phyloP scores from a whole-genome alignment of 2,329 filamentous ascomycete species.

The Talaromyces sp. region DNA sequence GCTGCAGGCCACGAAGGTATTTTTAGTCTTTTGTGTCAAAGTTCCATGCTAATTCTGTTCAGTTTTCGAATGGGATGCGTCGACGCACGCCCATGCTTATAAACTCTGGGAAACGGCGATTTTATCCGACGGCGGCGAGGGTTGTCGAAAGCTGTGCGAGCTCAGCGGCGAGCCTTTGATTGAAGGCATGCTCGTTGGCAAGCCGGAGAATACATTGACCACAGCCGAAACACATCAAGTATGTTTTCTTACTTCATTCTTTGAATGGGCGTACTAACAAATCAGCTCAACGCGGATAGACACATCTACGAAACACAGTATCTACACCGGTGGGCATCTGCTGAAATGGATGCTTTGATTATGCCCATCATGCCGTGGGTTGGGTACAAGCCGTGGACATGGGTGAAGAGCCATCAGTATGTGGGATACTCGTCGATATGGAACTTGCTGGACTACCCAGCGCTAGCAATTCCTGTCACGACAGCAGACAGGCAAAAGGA shows the following conservation, averaged over 20 bases:
- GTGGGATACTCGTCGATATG: slow-evolving; percentile 30
- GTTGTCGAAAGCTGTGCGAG: slow-evolving; percentile 21
- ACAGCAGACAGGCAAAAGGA: slow-evolving; percentile 23
- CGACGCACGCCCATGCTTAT: slow-evolving; percentile 22
- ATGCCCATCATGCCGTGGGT: slow-evolving; percentile 29
- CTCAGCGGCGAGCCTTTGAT: slow-evolving; percentile 27
- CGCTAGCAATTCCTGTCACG: slow-evolving; percentile 26
- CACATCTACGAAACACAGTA: slow-evolving; percentile 22
- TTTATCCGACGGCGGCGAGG: slow-evolving; percentile 27
- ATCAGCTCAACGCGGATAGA: slow-evolving; percentile 22
- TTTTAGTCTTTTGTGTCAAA: not conserved
- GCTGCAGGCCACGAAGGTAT: slow-evolving; percentile 50
- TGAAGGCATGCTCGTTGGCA: slow-evolving; percentile 31
- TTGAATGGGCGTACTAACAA: not conserved
- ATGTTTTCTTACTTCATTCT: not conserved
- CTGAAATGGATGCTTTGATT: slow-evolving; percentile 27
- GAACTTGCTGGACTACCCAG: slow-evolving; percentile 30
- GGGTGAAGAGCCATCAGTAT: slow-evolving; percentile 30
- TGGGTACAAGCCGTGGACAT: slow-evolving; percentile 24
- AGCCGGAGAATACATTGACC: slow-evolving; percentile 19
- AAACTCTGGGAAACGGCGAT: slow-evolving; percentile 28
- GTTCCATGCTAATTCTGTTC: not conserved
- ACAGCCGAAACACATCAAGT: slow-evolving; percentile 23
- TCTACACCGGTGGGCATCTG: slow-evolving; percentile 24
- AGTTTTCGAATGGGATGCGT: slow-evolving; percentile 29